Conservation (phyloP, 345 rosid species). For the Noccaea bulbosa region DNA sequence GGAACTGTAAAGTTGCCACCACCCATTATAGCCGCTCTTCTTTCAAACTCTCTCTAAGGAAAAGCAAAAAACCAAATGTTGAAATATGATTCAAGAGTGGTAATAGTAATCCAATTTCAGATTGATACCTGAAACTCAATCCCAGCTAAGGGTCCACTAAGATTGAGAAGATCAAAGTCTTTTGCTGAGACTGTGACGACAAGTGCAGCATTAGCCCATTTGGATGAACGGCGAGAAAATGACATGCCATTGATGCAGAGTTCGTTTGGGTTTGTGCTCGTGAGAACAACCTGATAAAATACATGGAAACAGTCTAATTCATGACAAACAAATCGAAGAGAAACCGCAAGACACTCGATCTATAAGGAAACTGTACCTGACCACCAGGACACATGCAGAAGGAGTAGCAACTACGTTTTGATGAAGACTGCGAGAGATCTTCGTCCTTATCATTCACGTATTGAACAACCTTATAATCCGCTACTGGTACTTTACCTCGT, state of each 20-base stretch:
- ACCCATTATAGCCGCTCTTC: slow-evolving; percentile 85
- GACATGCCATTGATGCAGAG: slow-evolving; percentile 97
- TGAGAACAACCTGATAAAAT: slow-evolving; percentile 79
- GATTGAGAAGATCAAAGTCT: slow-evolving; percentile 71
- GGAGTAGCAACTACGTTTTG: slow-evolving; percentile 82
- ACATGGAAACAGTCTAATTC: slow-evolving; percentile 2
- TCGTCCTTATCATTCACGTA: slow-evolving; percentile 52
- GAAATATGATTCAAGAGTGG: slow-evolving; percentile 10
- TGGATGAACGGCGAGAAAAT: slow-evolving; percentile 92
- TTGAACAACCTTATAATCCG: slow-evolving; percentile 87
- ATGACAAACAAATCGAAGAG: not conserved
- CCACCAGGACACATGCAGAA: slow-evolving; percentile 99
- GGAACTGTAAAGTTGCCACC: slow-evolving; percentile 85
- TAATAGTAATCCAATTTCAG: slow-evolving; percentile 9
- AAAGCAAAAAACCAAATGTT: slow-evolving; percentile 15
- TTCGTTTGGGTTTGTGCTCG: slow-evolving; percentile 82
- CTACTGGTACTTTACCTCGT: slow-evolving; percentile 92
- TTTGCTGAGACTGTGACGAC: slow-evolving; percentile 70
- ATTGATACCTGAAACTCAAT: slow-evolving; percentile 82
- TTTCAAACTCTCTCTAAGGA: slow-evolving; percentile 84
- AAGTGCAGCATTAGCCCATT: slow-evolving; percentile 97
- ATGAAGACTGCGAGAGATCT: slow-evolving; percentile 37
- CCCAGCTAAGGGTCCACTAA: slow-evolving; percentile 89
- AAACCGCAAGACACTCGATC: not conserved
- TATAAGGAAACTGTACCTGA: slow-evolving; percentile 57